Evolutionary conservation across 1,284 basidiomycete genomes (phyloP), one percentile per base, ranked within the genome.

Genomic region (Ustilago bromivora): DNA sequence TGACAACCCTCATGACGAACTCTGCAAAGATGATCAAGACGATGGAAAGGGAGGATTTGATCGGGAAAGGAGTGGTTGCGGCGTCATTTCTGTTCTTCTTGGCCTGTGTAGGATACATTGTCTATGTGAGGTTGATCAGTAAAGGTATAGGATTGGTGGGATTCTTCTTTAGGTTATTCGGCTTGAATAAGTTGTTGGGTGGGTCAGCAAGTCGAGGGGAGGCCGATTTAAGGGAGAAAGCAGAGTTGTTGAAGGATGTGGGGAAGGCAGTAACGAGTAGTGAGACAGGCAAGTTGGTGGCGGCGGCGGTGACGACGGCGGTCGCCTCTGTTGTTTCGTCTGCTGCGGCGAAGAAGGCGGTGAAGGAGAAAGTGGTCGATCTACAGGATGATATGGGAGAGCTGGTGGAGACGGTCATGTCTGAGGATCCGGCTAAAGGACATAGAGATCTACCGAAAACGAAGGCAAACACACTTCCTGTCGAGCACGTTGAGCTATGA

Each of bases 31-130:
- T 86, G 49, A 82, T 86, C 71, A 76, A 75, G 55, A 81, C 82
- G 47, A 85, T 86, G 84, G 84, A 86, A 67, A 61, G 84, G 6
- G 78, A 79, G 13, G 84, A 86, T 67, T 60, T 83, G 46, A 68
- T 73, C 28, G 84, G 85, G 40, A 71, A 76, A 31, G 67, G 64
- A 15, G 77, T 84, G 63, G 70, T 86, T 12, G 63, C 73, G 9
- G 64, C 54, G 2, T 68, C 77, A 6, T 77, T 84, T 36, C 19
- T 67, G 56, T 86, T 86, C 66, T 86, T 86, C 58, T 46, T 80
- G 19, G 63, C 52, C 0, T 85, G 84, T 51, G 78, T 86, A 5
- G 57, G 61, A 41, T 86, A 81, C 36, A 84, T 86, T 28, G 71
- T 86, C 38, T 84, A 86, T 46, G 82, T 81, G 15, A 71, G 84